Evolutionary conservation across 225 moss, liverwort and hornwort species (phyloP), one percentile per base, ranked within the genome.

Genomic region (Takakia lepidozioides): DNA sequence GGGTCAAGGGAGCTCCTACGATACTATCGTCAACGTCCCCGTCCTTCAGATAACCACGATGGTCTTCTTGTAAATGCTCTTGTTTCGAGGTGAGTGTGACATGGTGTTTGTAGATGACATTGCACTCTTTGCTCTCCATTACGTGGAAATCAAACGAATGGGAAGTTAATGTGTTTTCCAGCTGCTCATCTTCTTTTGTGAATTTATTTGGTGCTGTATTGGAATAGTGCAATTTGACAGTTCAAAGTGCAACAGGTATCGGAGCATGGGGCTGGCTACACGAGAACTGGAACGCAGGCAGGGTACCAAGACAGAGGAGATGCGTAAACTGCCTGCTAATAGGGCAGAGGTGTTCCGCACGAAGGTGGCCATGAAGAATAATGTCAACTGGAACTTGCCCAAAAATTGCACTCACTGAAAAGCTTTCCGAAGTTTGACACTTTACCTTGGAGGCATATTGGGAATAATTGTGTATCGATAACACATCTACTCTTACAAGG

Each of bases 261-360:
- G 90, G 54, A 95, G 93, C 60, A 84, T 95, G 89, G 93, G 86
- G 25, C 48, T 95, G 60, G 86, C 80, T 14, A 90, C 93, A 19
- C 76, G 71, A 48, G 73, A 85, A 51, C 84, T 81, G 52, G 75
- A 77, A 69, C 79, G 74, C 63, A 80, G 69, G 56, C 36, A 68
- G 5, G 55, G 70, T 10, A 82, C 79, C 68, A 80, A 80, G 62
- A 72, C 83, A 3, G 93, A 87, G 36, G 81, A 76, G 38, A 80
- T 77, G 51, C 76, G 69, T 46, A 82, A 74, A 26, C 76, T 74
- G 55, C 82, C 91, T 10, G 80, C 91, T 38, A 80, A 79, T 40
- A 74, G 95, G 40, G 71, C 77, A 17, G 95, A 98, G 57, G 67
- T 60, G 25, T 77, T 98, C 21, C 80, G 85, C 3, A 72, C 90